Evolutionary conservation across 805 yeast species (phyloP), one percentile per base, ranked within the genome.

Genomic region (Kuraishia molischiana): DNA sequence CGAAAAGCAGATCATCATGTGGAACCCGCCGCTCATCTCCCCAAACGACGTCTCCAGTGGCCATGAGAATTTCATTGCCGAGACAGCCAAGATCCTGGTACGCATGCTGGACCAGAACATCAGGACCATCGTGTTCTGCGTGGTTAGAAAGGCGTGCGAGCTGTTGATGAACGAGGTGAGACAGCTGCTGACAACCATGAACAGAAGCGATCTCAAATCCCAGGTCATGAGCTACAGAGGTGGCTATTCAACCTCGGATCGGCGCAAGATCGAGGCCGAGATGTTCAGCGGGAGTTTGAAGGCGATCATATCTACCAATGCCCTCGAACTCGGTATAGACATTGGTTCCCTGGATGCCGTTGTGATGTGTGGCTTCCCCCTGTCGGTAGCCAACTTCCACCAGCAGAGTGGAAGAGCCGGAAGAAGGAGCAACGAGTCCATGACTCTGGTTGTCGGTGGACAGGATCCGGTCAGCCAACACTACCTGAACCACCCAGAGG

Each of bases 321-420:
- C 99, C 0, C 62, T 92, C 40, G 99, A 92, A 52, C 69, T 92
- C 35, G 99, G 99, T 41, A 85, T 92, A 37, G 98, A 92, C 64
- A 82, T 92, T 43, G 95, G 97, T 36, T 84, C 82, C 11, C 63
- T 92, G 34, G 98, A 92, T 57, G 87, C 95, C 1, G 97, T 89
- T 0, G 60, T 92, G 2, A 77, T 87, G 62, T 85, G 95, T 51
- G 97, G 97, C 0, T 92, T 92, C 44, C 99, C 99, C 0, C 63
- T 77, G 17, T 83, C 95, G 38, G 69, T 87, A 41, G 79, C 94
- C 36, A 86, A 86, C 43, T 74, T 92, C 52, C 85, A 89, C 48
- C 99, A 92, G 58, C 98, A 92, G 52, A 81, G 92, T 63, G 99
- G 99, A 28, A 70, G 99, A 51, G 97, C 96, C 0, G 99, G 99